A percentile compares a stretch with the other conserved stretches of the same genome.
Conservation (phyloP, 768 basidiomycete species). For the Mycena vitilis region DNA sequence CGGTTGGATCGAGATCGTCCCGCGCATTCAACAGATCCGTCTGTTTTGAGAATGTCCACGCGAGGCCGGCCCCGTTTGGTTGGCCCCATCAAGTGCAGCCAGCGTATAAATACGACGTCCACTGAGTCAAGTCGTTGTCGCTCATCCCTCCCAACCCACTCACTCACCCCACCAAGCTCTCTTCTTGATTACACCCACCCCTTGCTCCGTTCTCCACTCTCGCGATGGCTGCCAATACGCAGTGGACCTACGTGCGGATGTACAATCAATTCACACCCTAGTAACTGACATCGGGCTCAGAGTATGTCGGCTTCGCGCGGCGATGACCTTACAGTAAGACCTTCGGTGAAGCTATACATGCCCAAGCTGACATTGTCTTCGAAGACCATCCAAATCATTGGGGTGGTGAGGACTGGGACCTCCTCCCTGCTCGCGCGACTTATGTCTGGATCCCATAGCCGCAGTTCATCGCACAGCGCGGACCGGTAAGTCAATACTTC, state of each 20-base stretch:
- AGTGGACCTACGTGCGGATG: constrained; percentile 6
- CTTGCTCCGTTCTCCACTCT: not conserved
- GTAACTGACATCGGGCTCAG: not conserved
- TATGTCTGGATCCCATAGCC: not conserved
- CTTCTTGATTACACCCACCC: not conserved
- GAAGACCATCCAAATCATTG: not conserved
- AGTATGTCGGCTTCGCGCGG: not conserved
- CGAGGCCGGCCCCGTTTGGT: no score
- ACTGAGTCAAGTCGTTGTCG: not conserved
- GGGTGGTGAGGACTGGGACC: not conserved
- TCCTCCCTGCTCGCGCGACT: not conserved
- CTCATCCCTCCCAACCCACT: not conserved
- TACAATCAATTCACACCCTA: not conserved
- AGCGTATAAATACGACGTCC: not conserved
- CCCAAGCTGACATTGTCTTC: not conserved
- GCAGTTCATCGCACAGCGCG: not conserved
- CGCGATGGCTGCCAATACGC: not conserved
- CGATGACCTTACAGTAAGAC: not conserved
- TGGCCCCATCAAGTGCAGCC: no score
- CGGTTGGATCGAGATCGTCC: no score
- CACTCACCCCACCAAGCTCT: not conserved
- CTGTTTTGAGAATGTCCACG: no score
- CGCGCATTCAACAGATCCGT: no score
- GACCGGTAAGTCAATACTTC: not conserved
- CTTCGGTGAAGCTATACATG: no score